A percentile compares a stretch with the other conserved stretches of the same genome.
Evolutionary conservation across 768 basidiomycete species (phyloP).

Genomic region (Kwoniella shandongensis): DNA sequence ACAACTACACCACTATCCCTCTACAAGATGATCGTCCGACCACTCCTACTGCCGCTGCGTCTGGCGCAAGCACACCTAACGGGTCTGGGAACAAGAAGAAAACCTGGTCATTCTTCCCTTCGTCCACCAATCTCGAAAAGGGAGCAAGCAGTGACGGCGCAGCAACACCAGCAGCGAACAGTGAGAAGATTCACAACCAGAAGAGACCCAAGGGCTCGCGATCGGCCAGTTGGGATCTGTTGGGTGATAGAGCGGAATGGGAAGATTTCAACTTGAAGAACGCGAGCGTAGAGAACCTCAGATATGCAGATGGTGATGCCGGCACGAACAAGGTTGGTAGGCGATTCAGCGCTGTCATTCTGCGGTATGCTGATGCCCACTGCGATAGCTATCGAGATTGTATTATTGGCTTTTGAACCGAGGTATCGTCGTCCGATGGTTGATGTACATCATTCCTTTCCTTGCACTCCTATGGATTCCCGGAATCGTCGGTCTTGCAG

Average conservation of each 20-base stretch:
- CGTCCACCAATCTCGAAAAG: conserved; percentile 10
- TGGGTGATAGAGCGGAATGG: conserved; percentile 50
- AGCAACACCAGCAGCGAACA: not conserved
- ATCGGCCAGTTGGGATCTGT: conserved; percentile 39
- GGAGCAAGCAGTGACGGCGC: conserved; percentile 4
- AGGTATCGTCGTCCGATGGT: conserved; percentile 77
- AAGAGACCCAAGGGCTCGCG: conserved; percentile 32
- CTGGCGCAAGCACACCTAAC: conserved; percentile 29
- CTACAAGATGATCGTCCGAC: conserved; percentile 16
- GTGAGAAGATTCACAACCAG: not conserved
- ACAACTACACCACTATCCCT: conserved; percentile 36
- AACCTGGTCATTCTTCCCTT: conserved; percentile 35
- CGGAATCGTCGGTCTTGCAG: conserved; percentile 65
- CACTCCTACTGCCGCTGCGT: conserved; percentile 5
- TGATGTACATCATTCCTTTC: conserved; percentile 69
- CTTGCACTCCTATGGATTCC: conserved; percentile 58
- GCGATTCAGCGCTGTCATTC: not conserved
- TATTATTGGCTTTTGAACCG: conserved; percentile 74
- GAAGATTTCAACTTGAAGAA: conserved; percentile 51
- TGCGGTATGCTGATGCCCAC: not conserved
- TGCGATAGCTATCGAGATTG: conserved; percentile 60
- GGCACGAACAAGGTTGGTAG: conserved; percentile 50
- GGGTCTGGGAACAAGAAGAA: conserved; percentile 26
- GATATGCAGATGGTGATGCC: conserved; percentile 52
- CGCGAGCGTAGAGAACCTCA: conserved; percentile 46